These are phyloP conservation scores for Laguncularia racemosa DNA, from an alignment of 345 rosid species.

Conservation along the genomic window DNA sequence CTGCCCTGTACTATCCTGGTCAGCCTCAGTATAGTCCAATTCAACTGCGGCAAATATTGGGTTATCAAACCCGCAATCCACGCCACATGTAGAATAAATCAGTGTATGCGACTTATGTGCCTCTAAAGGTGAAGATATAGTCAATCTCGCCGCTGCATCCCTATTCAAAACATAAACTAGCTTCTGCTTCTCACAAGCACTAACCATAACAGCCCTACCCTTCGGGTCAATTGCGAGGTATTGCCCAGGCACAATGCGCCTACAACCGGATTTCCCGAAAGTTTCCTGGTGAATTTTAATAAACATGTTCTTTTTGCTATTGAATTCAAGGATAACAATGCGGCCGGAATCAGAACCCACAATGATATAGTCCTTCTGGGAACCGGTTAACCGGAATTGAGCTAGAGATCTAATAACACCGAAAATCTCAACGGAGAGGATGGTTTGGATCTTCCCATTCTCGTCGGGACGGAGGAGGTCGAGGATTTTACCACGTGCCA, in stretches of 20 bases:
- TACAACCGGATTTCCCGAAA: conserved; percentile 90
- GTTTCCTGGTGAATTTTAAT: conserved; percentile 93
- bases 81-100: conserved; percentile 73
- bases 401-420: conserved; percentile 86
- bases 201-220: conserved; percentile 91
- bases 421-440: conserved; percentile 88
- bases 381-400: conserved; percentile 87
- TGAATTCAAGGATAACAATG: conserved; percentile 83
- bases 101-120: conserved; percentile 92
- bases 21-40: conserved; percentile 94
- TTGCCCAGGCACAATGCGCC: conserved; percentile 95
- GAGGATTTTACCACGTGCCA: conserved; percentile 88
- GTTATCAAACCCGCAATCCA: conserved; percentile 94
- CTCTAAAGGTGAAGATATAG: conserved; percentile 94
- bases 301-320: conserved; percentile 73
- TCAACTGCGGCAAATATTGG: conserved; percentile 90
- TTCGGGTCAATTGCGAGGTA: conserved; percentile 87
- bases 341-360: conserved; percentile 99
- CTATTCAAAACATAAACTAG: conserved; percentile 87
- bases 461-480: conserved; percentile 94
- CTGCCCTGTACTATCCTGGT: conserved; percentile 83
- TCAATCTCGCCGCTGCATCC: conserved; percentile 87
- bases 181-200: conserved; percentile 96
- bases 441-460: conserved; percentile 78
- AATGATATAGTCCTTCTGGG: conserved; percentile 81